Conservation (phyloP, 2,329 filamentous ascomycete genomes). For the Chrysosporium queenslandicum region DNA sequence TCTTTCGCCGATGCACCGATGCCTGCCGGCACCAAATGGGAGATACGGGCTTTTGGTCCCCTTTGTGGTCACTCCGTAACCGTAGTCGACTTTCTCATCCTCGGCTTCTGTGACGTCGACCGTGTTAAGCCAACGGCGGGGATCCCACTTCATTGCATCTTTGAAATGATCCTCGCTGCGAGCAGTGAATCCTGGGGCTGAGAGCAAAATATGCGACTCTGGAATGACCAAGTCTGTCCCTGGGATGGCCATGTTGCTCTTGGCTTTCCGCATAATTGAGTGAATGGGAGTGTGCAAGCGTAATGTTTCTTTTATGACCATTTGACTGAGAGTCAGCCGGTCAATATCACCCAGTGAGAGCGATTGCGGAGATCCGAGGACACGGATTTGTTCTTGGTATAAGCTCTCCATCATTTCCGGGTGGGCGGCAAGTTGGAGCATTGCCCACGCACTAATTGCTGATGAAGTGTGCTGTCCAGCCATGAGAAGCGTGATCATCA, state of each 20-base stretch:
- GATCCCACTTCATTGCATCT: slow-evolving; percentile 50
- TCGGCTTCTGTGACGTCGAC: slow-evolving; percentile 32
- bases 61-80: slow-evolving; percentile 52
- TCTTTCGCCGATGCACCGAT: slow-evolving; percentile 66
- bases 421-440: slow-evolving; percentile 60
- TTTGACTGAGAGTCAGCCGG: slow-evolving; percentile 50
- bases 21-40: slow-evolving; percentile 62
- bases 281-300: slow-evolving; percentile 63
- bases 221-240: slow-evolving; percentile 60
- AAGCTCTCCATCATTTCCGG: slow-evolving; percentile 62
- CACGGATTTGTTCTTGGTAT: slow-evolving; percentile 52
- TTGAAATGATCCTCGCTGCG: slow-evolving; percentile 52
- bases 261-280: slow-evolving; percentile 63
- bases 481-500: slow-evolving; percentile 83
- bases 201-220: slow-evolving; percentile 64
- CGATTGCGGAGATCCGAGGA: slow-evolving; percentile 40
- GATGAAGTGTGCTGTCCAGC: slow-evolving; percentile 74
- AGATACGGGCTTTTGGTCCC: slow-evolving; percentile 54
- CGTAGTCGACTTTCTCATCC: slow-evolving; percentile 52
- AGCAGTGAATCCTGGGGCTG: slow-evolving; percentile 62
- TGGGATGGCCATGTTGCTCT: slow-evolving; percentile 50
- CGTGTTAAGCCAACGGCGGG: slow-evolving; percentile 45
- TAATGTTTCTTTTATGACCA: slow-evolving; percentile 62
- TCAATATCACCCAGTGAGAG: slow-evolving; percentile 52
- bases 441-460: slow-evolving; percentile 66